These are phyloP conservation scores for Phytophthora nicotianae DNA, from an alignment of 352 stramenopile genomes.

Conservation along the genomic window DNA sequence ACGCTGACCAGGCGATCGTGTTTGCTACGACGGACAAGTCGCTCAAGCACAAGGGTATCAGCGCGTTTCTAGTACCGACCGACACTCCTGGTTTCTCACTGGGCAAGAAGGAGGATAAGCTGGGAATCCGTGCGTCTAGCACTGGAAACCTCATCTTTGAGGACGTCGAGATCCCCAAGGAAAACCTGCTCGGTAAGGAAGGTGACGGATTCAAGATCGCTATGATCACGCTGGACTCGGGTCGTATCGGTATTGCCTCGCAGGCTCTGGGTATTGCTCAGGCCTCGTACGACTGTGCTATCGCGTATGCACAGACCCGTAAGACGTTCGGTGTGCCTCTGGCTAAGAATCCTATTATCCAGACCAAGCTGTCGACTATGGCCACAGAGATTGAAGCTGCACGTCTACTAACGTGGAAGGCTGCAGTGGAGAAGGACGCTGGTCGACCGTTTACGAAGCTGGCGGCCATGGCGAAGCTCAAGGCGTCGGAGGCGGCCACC, in stretches of 20 bases:
- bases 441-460: slow-evolving; percentile 92
- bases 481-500: slow-evolving; percentile 94
- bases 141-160: slow-evolving; percentile 98
- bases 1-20: slow-evolving; percentile 93
- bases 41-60: slow-evolving; percentile 96
- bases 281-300: slow-evolving; percentile 95
- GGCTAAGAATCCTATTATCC: slow-evolving; percentile 87
- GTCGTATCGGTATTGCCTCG: slow-evolving; percentile 95
- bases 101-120: slow-evolving; percentile 98
- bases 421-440: slow-evolving; percentile 92
- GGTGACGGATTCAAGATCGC: slow-evolving; percentile 92
- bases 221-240: slow-evolving; percentile 93
- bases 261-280: slow-evolving; percentile 97
- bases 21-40: slow-evolving; percentile 98
- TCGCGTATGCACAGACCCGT: slow-evolving; percentile 94
- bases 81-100: slow-evolving; percentile 93
- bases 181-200: slow-evolving; percentile 82
- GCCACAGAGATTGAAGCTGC: slow-evolving; percentile 91
- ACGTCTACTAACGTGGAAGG: slow-evolving; percentile 94
- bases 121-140: slow-evolving; percentile 97
- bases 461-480: slow-evolving; percentile 97
- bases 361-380: slow-evolving; percentile 95
- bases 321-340: slow-evolving; percentile 95
- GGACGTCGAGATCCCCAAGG: slow-evolving; percentile 91
- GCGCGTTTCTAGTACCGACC: slow-evolving; percentile 95